These are phyloP conservation scores for Entonaema liquescens DNA, from an alignment of 495 filamentous ascomycete species.

Conservation along the genomic window DNA sequence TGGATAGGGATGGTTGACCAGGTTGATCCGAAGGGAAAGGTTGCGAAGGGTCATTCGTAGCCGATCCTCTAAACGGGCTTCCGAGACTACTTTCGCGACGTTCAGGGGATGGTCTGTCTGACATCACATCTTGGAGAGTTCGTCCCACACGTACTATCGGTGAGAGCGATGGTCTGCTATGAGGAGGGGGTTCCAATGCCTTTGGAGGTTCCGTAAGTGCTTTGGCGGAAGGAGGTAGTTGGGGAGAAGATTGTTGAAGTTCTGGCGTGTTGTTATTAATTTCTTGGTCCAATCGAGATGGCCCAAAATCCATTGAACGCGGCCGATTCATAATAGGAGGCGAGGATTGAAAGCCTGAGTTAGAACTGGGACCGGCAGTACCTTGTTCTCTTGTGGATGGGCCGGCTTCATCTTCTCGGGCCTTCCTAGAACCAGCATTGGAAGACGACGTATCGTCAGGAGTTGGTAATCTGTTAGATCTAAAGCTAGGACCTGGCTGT, in stretches of 20 bases:
- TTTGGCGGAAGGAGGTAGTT: constrained; percentile 44
- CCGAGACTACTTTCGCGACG: constrained; percentile 54
- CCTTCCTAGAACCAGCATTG: constrained; percentile 42
- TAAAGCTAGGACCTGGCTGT: constrained; percentile 47
- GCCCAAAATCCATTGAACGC: constrained; percentile 42
- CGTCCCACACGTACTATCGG: constrained; percentile 62
- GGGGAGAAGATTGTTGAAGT: constrained; percentile 46
- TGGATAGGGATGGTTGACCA: constrained; percentile 12
- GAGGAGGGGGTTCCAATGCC: constrained; percentile 36
- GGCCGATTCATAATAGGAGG: constrained; percentile 41
- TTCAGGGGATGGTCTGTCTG: constrained; percentile 60
- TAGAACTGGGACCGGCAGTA: constrained; percentile 12
- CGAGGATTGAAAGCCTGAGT: constrained; percentile 38
- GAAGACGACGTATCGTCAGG: constrained; percentile 65
- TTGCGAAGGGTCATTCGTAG: constrained; percentile 36
- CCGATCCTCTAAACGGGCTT: constrained; percentile 62
- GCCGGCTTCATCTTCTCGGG: constrained; percentile 31
- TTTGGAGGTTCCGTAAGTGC: constrained; percentile 27
- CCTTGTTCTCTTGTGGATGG: constrained; percentile 14
- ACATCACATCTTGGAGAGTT: constrained; percentile 60
- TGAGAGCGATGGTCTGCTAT: constrained; percentile 55
- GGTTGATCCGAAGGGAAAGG: constrained; percentile 22
- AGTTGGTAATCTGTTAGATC: constrained; percentile 58
- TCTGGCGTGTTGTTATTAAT: constrained; percentile 41
- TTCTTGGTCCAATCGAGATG: constrained; percentile 39